These are phyloP conservation scores for Hygrocybe coccinea DNA, from an alignment of 768 basidiomycete genomes.

Conservation along the genomic window DNA sequence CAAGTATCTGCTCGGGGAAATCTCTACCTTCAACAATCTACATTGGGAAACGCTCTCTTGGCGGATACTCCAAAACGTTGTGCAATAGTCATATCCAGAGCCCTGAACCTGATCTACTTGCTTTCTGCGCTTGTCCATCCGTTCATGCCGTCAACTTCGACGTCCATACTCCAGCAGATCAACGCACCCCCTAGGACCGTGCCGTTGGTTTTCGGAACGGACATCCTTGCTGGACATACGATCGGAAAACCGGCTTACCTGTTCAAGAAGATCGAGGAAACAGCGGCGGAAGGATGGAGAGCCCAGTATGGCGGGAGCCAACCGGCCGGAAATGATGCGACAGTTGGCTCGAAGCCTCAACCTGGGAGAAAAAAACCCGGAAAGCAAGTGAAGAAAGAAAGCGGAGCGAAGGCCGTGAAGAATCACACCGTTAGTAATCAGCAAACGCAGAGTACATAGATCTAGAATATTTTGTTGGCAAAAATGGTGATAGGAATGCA, in stretches of 20 bases:
- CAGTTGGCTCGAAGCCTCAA: not conserved
- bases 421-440: too few relatives aligned
- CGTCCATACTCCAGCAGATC: slow-evolving; percentile 76
- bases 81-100: slow-evolving; percentile 83
- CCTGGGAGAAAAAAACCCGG: not conserved
- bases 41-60: slow-evolving; percentile 86
- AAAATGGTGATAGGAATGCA: not conserved
- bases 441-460: not conserved
- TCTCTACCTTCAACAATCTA: slow-evolving; percentile 88
- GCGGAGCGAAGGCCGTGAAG: not conserved
- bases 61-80: slow-evolving; percentile 76
- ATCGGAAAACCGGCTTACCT: slow-evolving; percentile 85
- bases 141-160: slow-evolving; percentile 92
- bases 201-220: slow-evolving; percentile 65
- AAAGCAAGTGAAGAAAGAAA: not conserved
- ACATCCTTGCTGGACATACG: slow-evolving; percentile 81
- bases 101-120: slow-evolving; percentile 88
- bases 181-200: slow-evolving; percentile 84
- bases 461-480: not conserved
- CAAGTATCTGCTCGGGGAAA: slow-evolving; percentile 84
- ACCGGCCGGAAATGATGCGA: not conserved
- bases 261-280: slow-evolving; percentile 92
- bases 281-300: slow-evolving; percentile 79
- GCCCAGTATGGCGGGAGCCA: slow-evolving; percentile 68
- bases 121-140: slow-evolving; percentile 84